Evolutionary conservation across 192 early-diverging fungal genomes (phyloP).

Genomic region (Backusella luteola): DNA sequence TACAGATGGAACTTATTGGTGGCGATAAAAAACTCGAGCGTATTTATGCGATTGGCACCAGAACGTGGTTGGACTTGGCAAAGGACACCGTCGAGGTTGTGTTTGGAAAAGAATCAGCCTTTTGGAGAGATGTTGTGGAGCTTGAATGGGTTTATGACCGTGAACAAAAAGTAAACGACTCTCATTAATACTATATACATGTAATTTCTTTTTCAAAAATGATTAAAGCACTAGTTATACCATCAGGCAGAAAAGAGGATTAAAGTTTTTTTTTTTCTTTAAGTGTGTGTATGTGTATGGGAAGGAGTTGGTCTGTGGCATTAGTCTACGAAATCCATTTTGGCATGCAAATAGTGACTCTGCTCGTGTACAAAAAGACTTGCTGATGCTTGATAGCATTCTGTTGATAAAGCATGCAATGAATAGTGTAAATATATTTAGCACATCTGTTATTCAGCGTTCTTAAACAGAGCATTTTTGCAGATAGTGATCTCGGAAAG

Average conservation of each 20-base stretch:
- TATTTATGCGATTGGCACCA: conserved; percentile 18
- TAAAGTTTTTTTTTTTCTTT: neutral
- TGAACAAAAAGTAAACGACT: conserved; percentile 23
- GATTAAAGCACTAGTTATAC: neutral
- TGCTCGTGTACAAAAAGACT: too few species aligned
- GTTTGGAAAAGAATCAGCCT: conserved; percentile 20
- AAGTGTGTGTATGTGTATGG: neutral
- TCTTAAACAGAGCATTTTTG: too few species aligned
- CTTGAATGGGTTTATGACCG: conserved; percentile 33
- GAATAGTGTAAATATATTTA: too few species aligned
- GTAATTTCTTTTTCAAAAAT: neutral
- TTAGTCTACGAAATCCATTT: neutral
- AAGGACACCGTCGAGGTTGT: neutral
- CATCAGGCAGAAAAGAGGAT: neutral
- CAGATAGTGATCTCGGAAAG: neutral
- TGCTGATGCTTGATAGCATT: too few species aligned
- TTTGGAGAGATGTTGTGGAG: conserved; percentile 30
- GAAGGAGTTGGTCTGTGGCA: neutral
- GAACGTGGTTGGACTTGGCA: conserved; percentile 26
- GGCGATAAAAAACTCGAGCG: conserved; percentile 19
- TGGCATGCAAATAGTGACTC: too few species aligned
- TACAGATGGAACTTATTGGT: conserved; percentile 26
- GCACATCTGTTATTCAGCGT: too few species aligned
- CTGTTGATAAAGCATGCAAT: too few species aligned
- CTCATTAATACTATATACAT: neutral